These are phyloP conservation scores for Candida incommunis DNA, from an alignment of 805 yeast genomes.

Conservation along the genomic window DNA sequence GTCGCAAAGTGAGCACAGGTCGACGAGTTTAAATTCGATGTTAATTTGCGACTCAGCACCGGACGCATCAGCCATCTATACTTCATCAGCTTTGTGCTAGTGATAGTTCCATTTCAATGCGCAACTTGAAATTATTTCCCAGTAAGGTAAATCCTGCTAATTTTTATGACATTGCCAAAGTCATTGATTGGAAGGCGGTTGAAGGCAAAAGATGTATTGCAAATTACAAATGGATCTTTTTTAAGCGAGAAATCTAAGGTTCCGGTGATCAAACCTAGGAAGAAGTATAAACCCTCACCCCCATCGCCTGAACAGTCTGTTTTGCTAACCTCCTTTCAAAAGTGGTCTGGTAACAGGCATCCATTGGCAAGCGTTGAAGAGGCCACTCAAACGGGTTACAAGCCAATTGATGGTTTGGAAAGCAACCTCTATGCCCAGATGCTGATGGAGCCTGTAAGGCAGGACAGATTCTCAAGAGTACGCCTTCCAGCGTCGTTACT, in stretches of 20 bases:
- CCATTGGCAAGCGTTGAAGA: constrained; percentile 2
- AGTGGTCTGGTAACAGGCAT: constrained; percentile 22
- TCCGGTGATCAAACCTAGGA: background rate
- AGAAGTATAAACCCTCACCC: background rate
- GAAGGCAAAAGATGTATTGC: background rate
- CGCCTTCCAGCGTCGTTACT: background rate
- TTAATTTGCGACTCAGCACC: too few species aligned
- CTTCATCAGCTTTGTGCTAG: too few species aligned
- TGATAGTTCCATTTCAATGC: too few species aligned
- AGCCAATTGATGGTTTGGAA: constrained; percentile 2
- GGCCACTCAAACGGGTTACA: too few species aligned
- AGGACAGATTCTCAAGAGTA: background rate
- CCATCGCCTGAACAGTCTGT: constrained; percentile 9
- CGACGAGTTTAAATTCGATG: constrained; percentile 5
- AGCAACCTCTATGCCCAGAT: constrained; percentile 2
- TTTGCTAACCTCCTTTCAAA: constrained; percentile 19
- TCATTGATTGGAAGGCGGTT: too few species aligned
- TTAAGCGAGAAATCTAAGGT: background rate
- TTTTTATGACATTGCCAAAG: background rate
- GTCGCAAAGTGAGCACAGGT: too few species aligned
- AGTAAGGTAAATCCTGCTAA: too few species aligned
- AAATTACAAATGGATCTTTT: background rate
- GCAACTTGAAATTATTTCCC: too few species aligned
- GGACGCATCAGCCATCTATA: too few species aligned
- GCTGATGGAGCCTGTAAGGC: background rate